phyloP scores from a whole-genome alignment of 2,329 filamentous ascomycete species.

The Dactylonectria estremocensis region DNA sequence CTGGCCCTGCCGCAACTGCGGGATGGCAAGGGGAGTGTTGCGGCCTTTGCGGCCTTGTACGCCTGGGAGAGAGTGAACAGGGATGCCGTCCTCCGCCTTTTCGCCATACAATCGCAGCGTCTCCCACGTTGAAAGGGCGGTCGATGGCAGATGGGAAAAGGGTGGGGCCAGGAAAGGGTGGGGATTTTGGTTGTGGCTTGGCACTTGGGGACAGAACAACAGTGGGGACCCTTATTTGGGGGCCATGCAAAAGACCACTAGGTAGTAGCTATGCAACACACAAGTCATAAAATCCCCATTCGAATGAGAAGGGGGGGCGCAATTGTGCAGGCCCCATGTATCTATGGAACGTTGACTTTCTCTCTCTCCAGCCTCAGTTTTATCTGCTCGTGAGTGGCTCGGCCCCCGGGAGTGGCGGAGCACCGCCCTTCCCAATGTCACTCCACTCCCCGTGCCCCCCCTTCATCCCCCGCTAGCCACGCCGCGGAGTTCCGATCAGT shows the following conservation, averaged over 20 bases:
- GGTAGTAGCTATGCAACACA: too few species aligned
- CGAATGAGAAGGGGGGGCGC: not conserved
- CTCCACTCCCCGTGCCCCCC: too few species aligned
- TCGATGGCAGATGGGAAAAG: constrained; percentile 36
- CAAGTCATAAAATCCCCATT: too few species aligned
- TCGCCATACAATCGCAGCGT: constrained; percentile 42
- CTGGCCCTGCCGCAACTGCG: too few species aligned
- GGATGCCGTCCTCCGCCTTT: constrained; percentile 45
- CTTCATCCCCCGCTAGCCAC: constrained; percentile 6
- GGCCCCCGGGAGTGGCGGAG: constrained; percentile 44
- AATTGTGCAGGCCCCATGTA: not conserved
- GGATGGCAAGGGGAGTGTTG: not conserved
- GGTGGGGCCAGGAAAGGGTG: constrained; percentile 29
- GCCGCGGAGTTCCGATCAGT: constrained; percentile 30
- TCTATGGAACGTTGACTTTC: constrained; percentile 11
- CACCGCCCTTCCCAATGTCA: not conserved
- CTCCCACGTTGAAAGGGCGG: constrained; percentile 42
- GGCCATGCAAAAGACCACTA: not conserved
- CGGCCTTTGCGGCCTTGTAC: constrained; percentile 1
- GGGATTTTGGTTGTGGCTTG: constrained; percentile 4
- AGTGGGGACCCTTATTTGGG: not conserved
- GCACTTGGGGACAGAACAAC: constrained; percentile 7
- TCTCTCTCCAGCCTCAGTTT: constrained; percentile 23
- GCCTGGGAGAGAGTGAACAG: not conserved
- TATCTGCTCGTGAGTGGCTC: constrained; percentile 26